Conservation (phyloP, 495 filamentous ascomycete genomes). For the Penicillium crystallinum region DNA sequence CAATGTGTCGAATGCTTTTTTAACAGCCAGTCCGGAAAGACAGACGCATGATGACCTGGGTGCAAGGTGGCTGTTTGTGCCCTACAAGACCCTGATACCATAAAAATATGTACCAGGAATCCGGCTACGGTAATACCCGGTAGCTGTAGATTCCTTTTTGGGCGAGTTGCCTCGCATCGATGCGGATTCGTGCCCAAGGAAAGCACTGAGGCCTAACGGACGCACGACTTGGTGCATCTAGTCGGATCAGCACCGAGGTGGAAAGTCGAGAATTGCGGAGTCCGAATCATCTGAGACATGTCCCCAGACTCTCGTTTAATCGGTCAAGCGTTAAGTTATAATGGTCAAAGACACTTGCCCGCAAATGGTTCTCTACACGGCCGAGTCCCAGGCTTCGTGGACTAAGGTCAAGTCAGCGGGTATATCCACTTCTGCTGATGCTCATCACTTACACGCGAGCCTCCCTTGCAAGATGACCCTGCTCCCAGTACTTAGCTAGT, state of each 20-base stretch:
- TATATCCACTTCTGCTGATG: background rate
- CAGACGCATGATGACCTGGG: background rate
- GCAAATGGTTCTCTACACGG: conserved; percentile 22
- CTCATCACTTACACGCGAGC: conserved; percentile 31
- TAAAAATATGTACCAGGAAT: background rate
- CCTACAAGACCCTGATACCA: background rate
- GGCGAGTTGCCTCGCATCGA: conserved; percentile 12
- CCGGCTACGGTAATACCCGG: background rate
- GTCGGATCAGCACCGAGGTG: conserved; percentile 13
- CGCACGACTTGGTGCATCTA: conserved; percentile 13
- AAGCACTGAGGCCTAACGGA: conserved; percentile 21
- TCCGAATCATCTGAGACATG: conserved; percentile 55
- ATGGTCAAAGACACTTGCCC: conserved; percentile 44
- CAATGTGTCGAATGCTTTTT: background rate
- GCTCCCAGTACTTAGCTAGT: conserved; percentile 55
- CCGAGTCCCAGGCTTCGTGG: conserved; percentile 28
- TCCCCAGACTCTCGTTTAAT: conserved; percentile 65
- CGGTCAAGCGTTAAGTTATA: conserved; percentile 64
- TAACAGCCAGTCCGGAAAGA: no score
- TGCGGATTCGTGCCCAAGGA: conserved; percentile 21
- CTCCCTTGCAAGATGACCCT: conserved; percentile 32
- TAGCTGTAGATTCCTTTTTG: conserved; percentile 9
- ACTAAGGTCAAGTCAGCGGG: conserved; percentile 26
- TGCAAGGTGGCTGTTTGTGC: background rate
- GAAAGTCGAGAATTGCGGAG: background rate